phyloP scores from a whole-genome alignment of 176 grass and related monocot genomes.

The Neostapfia colusana region DNA sequence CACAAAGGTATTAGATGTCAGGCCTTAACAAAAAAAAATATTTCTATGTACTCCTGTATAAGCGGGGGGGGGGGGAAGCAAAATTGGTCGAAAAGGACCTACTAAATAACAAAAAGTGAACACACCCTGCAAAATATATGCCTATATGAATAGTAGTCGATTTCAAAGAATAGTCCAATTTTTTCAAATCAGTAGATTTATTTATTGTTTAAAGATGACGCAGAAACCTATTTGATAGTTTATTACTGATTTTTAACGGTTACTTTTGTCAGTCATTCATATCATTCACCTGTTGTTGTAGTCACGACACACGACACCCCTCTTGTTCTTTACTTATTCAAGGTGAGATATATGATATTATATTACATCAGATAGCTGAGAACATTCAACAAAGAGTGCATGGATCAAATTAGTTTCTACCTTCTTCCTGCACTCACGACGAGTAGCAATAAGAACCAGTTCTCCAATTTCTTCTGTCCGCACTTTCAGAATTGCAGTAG shows the following conservation, averaged over 20 bases:
- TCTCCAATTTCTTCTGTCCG: conserved; percentile 52
- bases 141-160: neutral
- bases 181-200: neutral
- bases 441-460: conserved; percentile 55
- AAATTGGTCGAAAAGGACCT: neutral
- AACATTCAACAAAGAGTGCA: conserved; percentile 5
- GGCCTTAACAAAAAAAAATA: neutral
- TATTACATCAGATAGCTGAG: conserved; percentile 13
- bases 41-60: neutral
- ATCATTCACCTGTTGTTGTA: neutral
- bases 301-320: neutral
- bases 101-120: neutral
- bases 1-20: neutral
- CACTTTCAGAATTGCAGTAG: conserved; percentile 64
- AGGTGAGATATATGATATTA: conserved; percentile 19
- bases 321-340: neutral
- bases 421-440: conserved; percentile 44
- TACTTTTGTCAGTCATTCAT: neutral
- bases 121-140: neutral
- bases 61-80: neutral
- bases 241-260: neutral
- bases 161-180: conserved; percentile 28
- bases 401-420: conserved; percentile 38
- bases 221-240: neutral
- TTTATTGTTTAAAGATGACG: neutral